phyloP scores from a whole-genome alignment of 768 basidiomycete genomes.

The Megacollybia marginata region DNA sequence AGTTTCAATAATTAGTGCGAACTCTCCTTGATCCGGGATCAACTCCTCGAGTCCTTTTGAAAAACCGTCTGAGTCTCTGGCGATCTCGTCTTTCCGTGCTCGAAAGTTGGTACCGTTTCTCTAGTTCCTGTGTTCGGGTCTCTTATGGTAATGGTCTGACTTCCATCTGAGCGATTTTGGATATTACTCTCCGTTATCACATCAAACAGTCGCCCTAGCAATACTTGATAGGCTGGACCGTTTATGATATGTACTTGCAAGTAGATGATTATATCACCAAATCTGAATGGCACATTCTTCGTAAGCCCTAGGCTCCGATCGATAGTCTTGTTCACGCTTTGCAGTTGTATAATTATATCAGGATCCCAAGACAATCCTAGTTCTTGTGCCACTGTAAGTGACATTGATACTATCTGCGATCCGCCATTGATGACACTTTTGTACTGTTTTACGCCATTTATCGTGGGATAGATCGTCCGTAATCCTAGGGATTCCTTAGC shows the following conservation, averaged over 20 bases:
- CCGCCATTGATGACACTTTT: constrained; percentile 18
- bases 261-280: constrained; percentile 15
- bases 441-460: constrained; percentile 12
- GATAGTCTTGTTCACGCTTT: constrained; percentile 15
- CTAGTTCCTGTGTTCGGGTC: constrained; percentile 11
- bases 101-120: constrained; percentile 7
- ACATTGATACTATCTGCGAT: constrained; percentile 18
- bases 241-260: constrained; percentile 20
- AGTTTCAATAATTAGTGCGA: neutral
- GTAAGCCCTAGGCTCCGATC: constrained; percentile 15
- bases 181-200: constrained; percentile 8
- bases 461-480: constrained; percentile 9
- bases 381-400: constrained; percentile 10
- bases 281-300: constrained; percentile 14
- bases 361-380: constrained; percentile 11
- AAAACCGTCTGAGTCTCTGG: neutral
- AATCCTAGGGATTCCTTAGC: constrained; percentile 15
- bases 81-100: neutral
- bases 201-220: constrained; percentile 19
- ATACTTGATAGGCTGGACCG: constrained; percentile 16
- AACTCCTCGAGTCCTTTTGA: constrained; percentile 1
- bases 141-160: constrained; percentile 12
- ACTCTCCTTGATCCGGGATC: constrained; percentile 5
- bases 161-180: constrained; percentile 9
- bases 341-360: constrained; percentile 12